phyloP scores from a whole-genome alignment of 805 yeast species.

The Nematodospora valgi region DNA sequence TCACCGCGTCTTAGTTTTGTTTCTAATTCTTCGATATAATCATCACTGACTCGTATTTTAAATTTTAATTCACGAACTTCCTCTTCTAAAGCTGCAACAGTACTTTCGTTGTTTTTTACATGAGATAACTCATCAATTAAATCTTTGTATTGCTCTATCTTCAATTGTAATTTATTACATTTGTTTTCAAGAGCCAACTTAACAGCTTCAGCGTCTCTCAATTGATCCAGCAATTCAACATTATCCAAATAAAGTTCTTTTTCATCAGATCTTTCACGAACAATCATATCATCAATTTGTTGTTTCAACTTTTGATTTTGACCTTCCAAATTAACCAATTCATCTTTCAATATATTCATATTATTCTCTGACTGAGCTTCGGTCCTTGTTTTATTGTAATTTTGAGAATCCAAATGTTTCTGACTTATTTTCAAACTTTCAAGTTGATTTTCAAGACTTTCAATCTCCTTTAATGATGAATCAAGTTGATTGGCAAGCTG shows the following conservation, averaged over 20 bases:
- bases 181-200: background rate
- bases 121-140: background rate
- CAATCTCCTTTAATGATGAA: background rate
- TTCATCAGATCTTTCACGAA: background rate
- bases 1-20: conserved; percentile 9
- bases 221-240: background rate
- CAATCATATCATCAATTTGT: background rate
- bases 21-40: conserved; percentile 5
- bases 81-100: background rate
- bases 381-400: background rate
- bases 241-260: conserved; percentile 6
- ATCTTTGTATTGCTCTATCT: background rate
- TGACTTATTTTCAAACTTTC: conserved; percentile 1
- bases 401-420: background rate
- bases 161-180: background rate
- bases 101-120: background rate
- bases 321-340: background rate
- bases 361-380: conserved; percentile 1
- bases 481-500: background rate
- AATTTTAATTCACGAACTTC: conserved; percentile 2
- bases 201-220: conserved; percentile 1
- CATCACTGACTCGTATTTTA: conserved; percentile 5
- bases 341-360: background rate
- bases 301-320: conserved; percentile 1
- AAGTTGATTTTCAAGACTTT: background rate